A percentile compares a stretch with the other conserved stretches of the same genome.
These are phyloP conservation scores for Pinus tabuliformis DNA, from an alignment of 75 land plant genomes.

Conservation along the genomic window DNA sequence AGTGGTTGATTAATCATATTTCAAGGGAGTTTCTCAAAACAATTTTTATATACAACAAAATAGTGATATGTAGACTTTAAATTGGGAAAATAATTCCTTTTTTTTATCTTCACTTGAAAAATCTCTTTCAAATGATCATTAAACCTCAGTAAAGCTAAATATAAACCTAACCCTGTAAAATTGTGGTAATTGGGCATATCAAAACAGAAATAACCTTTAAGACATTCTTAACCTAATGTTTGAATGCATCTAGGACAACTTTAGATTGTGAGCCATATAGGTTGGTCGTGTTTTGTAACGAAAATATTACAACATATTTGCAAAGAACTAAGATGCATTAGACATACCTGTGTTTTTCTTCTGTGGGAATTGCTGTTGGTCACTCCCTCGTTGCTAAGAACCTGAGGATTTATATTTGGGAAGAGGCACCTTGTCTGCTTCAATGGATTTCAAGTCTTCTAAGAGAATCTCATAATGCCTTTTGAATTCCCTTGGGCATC, in stretches of 20 bases:
- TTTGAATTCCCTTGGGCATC: conserved; percentile 46
- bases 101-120: no score
- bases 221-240: no score
- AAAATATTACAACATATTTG: not conserved
- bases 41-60: no score
- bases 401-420: conserved; percentile 30
- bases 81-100: no score
- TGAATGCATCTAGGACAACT: not conserved
- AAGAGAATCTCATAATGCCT: conserved; percentile 50
- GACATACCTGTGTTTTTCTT: not conserved
- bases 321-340: not conserved
- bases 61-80: no score
- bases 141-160: no score
- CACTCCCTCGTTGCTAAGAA: not conserved
- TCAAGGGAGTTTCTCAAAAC: no score
- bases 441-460: conserved; percentile 43
- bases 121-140: no score
- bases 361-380: not conserved
- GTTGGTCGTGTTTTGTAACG: not conserved
- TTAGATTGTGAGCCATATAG: not conserved
- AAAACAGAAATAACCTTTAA: no score
- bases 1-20: no score
- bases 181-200: no score
- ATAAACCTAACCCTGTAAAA: no score
- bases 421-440: conserved; percentile 33